Percentiles rank a stretch among this genome's conserved stretches.
Evolutionary conservation across 305 asterid genomes (phyloP).

Genomic region (Fraxinus paxiana): DNA sequence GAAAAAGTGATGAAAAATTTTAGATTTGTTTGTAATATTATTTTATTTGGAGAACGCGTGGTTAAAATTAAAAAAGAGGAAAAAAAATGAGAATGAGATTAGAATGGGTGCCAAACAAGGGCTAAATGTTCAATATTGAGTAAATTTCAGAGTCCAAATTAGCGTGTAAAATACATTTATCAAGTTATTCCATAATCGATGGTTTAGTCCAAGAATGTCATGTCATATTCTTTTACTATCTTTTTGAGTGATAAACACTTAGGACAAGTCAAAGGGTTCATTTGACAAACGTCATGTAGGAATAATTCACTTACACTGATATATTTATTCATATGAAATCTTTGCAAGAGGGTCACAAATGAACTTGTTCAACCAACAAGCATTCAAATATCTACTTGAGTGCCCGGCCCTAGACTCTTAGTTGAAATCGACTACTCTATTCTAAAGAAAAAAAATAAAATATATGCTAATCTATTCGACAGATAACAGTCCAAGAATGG

Average conservation of each 20-base stretch:
- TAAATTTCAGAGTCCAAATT: not conserved
- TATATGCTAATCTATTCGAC: not conserved
- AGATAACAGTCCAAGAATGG: constrained; percentile 23
- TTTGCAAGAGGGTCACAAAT: not conserved
- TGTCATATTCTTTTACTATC: not conserved
- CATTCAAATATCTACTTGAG: not conserved
- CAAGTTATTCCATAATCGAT: not conserved
- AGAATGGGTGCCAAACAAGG: too few species aligned
- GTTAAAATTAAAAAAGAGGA: too few species aligned
- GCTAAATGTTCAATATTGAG: not conserved
- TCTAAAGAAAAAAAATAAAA: not conserved
- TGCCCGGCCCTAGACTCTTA: not conserved
- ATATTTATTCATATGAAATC: not conserved
- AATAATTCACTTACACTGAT: not conserved
- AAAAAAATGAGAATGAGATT: too few species aligned
- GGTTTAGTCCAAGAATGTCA: not conserved
- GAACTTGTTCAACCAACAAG: not conserved
- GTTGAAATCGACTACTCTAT: not conserved
- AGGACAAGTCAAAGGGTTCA: not conserved
- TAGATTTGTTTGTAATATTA: too few species aligned
- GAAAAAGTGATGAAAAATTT: too few species aligned
- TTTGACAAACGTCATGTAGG: not conserved
- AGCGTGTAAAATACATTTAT: not conserved
- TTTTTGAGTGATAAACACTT: not conserved
- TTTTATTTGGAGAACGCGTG: too few species aligned